These are phyloP conservation scores for Plectosphaerella cucumerina DNA, from an alignment of 2,329 filamentous ascomycete genomes.

Conservation along the genomic window DNA sequence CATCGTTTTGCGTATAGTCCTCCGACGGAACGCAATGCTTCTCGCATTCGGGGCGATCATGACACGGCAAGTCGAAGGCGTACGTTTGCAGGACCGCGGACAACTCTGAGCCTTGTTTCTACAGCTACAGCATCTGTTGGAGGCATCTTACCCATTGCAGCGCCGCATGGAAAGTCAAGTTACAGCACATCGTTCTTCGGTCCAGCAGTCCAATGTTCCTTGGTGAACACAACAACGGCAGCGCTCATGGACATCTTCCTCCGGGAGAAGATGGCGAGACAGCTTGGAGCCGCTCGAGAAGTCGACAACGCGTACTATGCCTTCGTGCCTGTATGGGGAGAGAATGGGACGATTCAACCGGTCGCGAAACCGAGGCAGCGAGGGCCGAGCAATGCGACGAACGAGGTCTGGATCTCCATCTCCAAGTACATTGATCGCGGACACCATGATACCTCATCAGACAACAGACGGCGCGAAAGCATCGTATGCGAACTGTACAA, in stretches of 20 bases:
- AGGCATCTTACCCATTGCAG: not conserved
- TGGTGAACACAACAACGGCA: not conserved
- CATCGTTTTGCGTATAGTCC: conserved; percentile 4
- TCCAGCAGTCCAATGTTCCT: not conserved
- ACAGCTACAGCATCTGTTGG: conserved; percentile 2
- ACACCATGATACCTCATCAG: not conserved
- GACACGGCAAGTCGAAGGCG: not conserved
- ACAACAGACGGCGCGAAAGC: not conserved
- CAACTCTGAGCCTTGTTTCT: conserved; percentile 1
- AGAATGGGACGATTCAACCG: not conserved
- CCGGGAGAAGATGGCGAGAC: not conserved
- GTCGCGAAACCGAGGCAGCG: not conserved
- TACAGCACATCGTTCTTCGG: conserved; percentile 3
- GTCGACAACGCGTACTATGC: conserved; percentile 4
- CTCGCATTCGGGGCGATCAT: not conserved
- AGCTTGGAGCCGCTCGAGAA: not conserved
- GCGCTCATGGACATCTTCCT: conserved; percentile 3
- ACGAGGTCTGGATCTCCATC: conserved; percentile 6
- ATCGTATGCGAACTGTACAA: conserved; percentile 3
- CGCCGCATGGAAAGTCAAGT: not conserved
- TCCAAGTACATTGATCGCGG: not conserved
- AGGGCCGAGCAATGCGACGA: not conserved
- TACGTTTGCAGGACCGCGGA: conserved; percentile 3
- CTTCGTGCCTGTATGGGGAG: conserved; percentile 1
- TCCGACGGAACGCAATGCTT: not conserved